Percentiles rank a stretch among this genome's conserved stretches.
Evolutionary conservation across 2,329 filamentous ascomycete species (phyloP).

Genomic region (Pseudocercospora fuligena): DNA sequence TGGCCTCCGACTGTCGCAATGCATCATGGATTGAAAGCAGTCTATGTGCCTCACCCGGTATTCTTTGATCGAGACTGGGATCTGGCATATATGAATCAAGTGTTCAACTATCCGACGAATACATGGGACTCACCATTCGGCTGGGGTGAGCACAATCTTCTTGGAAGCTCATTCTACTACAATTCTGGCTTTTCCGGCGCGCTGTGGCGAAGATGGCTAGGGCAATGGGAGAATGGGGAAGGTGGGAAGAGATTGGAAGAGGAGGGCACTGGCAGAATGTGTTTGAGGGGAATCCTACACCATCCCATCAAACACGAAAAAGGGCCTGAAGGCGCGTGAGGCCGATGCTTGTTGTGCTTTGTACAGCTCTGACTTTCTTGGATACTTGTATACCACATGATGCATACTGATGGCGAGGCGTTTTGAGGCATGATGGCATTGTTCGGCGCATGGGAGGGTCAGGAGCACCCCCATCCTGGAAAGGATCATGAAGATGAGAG

Average conservation of each 20-base stretch:
- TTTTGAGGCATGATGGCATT: neutral
- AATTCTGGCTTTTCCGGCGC: constrained; percentile 54
- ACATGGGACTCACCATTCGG: constrained; percentile 54
- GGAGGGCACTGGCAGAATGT: constrained; percentile 51
- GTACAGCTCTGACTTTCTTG: neutral
- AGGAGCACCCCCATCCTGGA: neutral
- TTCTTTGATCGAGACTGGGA: constrained; percentile 78
- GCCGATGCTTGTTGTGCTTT: neutral
- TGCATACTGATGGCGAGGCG: constrained; percentile 7
- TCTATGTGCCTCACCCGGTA: constrained; percentile 77
- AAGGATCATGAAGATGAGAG: neutral
- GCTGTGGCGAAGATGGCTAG: constrained; percentile 57
- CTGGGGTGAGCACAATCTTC: constrained; percentile 58
- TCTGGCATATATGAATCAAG: constrained; percentile 50
- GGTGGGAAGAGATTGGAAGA: constrained; percentile 43
- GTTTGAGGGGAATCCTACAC: constrained; percentile 51
- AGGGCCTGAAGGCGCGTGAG: constrained; percentile 35
- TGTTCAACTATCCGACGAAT: constrained; percentile 55
- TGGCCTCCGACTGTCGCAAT: constrained; percentile 73
- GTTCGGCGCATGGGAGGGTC: neutral
- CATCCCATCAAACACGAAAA: constrained; percentile 57
- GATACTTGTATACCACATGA: neutral
- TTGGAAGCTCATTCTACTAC: constrained; percentile 58
- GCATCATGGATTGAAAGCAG: constrained; percentile 78
- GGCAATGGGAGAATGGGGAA: constrained; percentile 51